Evolutionary conservation across 345 rosid species (phyloP), one percentile per base, ranked within the genome.

Genomic region (Microcos paniculata): DNA sequence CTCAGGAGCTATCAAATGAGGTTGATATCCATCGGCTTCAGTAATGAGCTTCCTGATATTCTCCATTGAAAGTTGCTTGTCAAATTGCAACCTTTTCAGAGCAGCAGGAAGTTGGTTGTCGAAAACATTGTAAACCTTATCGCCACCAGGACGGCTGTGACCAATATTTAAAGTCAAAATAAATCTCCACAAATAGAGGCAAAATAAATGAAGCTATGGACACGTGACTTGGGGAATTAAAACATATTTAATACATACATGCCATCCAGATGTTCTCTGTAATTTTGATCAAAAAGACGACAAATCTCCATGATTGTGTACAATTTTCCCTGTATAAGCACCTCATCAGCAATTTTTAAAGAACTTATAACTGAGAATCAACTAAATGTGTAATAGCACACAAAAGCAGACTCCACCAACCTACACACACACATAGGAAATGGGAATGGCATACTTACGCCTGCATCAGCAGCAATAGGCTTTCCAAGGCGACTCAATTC

Each of bases 1-100:
- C 72, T 96, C 99, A 33, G 99, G 99, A 86, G 99, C 99, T 79
- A 96, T 94, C 80, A 96, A 82, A 81, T 96, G 99, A 62, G 99
- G 99, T 76, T 96, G 99, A 83, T 96, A 96, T 64, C 99, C 99
- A 85, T 96, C 99, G 63, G 99, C 99, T 88, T 96, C 99, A 58
- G 99, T 92, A 67, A 96, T 95, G 78, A 96, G 88, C 88, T 94
- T 96, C 51, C 92, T 91, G 62, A 96, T 91, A 80, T 96, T 94
- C 82, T 96, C 98, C 99, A 96, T 96, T 3, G 99, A 82, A 24
- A 96, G 93, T 82, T 96, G 99, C 85, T 87, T 96, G 87, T 96
- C 99, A 84, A 96, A 96, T 75, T 96, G 98, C 86, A 96, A 84
- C 85, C 99, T 91, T 83, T 94, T 94, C 70, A 96, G 87, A 82